Percentiles rank a stretch among this genome's conserved stretches.
Conservation (phyloP, 208 protist genomes). For the Phytomonas sp. region DNA sequence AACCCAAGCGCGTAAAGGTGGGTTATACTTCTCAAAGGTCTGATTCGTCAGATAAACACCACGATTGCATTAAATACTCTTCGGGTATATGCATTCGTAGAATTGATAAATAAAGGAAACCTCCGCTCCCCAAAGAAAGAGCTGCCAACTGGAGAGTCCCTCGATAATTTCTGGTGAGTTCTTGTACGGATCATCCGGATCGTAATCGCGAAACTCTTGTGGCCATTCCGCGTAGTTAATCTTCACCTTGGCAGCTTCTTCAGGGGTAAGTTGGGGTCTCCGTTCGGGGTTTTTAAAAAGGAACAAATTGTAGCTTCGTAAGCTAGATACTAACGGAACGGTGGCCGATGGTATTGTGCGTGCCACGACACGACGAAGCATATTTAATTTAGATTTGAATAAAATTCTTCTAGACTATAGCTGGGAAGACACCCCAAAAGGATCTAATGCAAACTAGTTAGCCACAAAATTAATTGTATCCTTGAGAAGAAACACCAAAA, state of each 20-base stretch:
- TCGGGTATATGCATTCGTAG: slow-evolving; percentile 83
- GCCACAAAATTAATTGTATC: neutral
- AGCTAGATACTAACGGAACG: slow-evolving; percentile 30
- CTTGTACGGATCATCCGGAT: slow-evolving; percentile 90
- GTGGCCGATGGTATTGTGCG: slow-evolving; percentile 31
- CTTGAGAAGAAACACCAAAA: neutral
- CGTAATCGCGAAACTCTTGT: slow-evolving; percentile 85
- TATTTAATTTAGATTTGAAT: slow-evolving; percentile 12
- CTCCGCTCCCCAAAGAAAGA: slow-evolving; percentile 85
- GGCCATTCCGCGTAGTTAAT: slow-evolving; percentile 88
- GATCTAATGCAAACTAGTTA: neutral
- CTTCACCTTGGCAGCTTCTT: slow-evolving; percentile 81
- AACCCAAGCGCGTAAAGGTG: neutral
- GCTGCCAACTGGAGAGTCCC: slow-evolving; percentile 81
- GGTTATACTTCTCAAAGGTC: neutral
- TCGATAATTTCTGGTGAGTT: slow-evolving; percentile 82
- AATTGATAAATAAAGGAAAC: slow-evolving; percentile 88
- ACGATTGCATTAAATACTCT: slow-evolving; percentile 54
- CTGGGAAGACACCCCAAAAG: neutral
- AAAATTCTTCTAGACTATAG: neutral
- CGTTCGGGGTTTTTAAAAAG: slow-evolving; percentile 84
- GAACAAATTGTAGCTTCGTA: slow-evolving; percentile 77
- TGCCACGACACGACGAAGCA: slow-evolving; percentile 65
- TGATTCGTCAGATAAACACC: neutral
- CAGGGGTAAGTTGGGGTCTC: slow-evolving; percentile 78